phyloP scores from a whole-genome alignment of 2,329 filamentous ascomycete genomes.

The Alternaria incomplexa region DNA sequence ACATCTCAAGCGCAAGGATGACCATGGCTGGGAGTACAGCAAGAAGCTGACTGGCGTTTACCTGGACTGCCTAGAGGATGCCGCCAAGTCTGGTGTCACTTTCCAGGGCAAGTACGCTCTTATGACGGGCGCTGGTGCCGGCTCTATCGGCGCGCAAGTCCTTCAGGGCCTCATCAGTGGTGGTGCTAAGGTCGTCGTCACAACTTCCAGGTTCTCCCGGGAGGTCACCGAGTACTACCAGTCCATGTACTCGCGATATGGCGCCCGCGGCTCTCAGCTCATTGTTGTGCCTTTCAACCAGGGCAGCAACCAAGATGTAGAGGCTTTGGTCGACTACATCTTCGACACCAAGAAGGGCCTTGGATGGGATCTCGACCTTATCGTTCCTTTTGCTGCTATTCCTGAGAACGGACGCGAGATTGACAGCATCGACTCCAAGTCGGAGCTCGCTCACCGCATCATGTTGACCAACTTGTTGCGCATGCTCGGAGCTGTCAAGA shows the following conservation, averaged over 20 bases:
- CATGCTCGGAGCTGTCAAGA: slow-evolving; percentile 87
- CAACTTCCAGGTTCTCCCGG: slow-evolving; percentile 93
- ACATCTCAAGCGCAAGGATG: slow-evolving; percentile 91
- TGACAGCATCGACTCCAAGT: slow-evolving; percentile 94
- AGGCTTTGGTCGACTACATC: slow-evolving; percentile 93
- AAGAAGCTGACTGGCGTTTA: slow-evolving; percentile 96
- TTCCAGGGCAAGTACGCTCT: slow-evolving; percentile 95
- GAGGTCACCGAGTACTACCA: slow-evolving; percentile 99
- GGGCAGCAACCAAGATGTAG: slow-evolving; percentile 96
- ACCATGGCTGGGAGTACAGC: slow-evolving; percentile 98
- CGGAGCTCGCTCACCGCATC: slow-evolving; percentile 96
- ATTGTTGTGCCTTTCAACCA: slow-evolving; percentile 99
- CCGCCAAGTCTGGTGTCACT: slow-evolving; percentile 83
- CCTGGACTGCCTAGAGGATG: slow-evolving; percentile 87
- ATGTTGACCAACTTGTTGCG: slow-evolving; percentile 98
- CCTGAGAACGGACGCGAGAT: slow-evolving; percentile 98
- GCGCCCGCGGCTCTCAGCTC: slow-evolving; percentile 91
- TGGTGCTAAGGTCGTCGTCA: slow-evolving; percentile 95
- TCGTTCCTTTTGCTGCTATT: slow-evolving; percentile 96
- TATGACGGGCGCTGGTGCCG: slow-evolving; percentile 97
- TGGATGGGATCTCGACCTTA: slow-evolving; percentile 96
- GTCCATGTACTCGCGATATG: slow-evolving; percentile 94
- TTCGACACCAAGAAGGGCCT: slow-evolving; percentile 96
- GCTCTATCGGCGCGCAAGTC: slow-evolving; percentile 96
- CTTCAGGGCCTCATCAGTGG: slow-evolving; percentile 95